Percentiles rank a stretch among this genome's conserved stretches.
Evolutionary conservation across 495 filamentous ascomycete genomes (phyloP).

Genomic region (Xylaria grammica): DNA sequence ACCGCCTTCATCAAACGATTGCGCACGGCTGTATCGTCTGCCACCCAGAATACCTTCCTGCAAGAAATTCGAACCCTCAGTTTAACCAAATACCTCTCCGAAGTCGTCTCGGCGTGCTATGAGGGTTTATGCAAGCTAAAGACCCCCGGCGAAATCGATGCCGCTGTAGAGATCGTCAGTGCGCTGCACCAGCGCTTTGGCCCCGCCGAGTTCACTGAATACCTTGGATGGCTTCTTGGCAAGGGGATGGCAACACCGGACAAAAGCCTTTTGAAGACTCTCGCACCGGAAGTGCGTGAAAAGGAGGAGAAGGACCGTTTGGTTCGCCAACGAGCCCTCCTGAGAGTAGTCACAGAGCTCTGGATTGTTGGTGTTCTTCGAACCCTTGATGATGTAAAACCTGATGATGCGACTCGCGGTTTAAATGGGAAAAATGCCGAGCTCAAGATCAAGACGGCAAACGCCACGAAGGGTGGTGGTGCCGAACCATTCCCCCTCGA

Average conservation of each 20-base stretch:
- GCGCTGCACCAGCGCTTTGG: constrained; percentile 96
- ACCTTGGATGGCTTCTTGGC: constrained; percentile 90
- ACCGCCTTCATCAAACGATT: constrained; percentile 98
- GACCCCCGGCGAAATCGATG: constrained; percentile 84
- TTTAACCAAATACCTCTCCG: constrained; percentile 95
- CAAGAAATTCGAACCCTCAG: constrained; percentile 92
- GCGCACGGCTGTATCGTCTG: constrained; percentile 82
- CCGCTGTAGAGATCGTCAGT: constrained; percentile 90
- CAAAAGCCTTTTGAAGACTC: constrained; percentile 77
- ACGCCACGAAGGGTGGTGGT: constrained; percentile 58
- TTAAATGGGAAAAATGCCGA: constrained; percentile 59
- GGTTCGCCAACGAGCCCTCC: constrained; percentile 79
- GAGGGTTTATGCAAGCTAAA: constrained; percentile 94
- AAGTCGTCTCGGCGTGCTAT: constrained; percentile 97
- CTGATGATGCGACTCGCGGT: constrained; percentile 77
- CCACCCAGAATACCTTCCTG: constrained; percentile 79
- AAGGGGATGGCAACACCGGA: constrained; percentile 92
- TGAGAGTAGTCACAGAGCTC: constrained; percentile 91
- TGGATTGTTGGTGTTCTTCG: constrained; percentile 91
- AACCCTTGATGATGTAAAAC: constrained; percentile 88
- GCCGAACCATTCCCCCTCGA: constrained; percentile 92
- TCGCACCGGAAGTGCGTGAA: constrained; percentile 82
- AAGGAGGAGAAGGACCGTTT: constrained; percentile 95
- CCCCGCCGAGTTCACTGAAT: constrained; percentile 85
- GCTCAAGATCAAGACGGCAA: constrained; percentile 53